Percentiles rank a stretch among this genome's conserved stretches.
Conservation (phyloP, 257 asterid genomes). For the Parsonsia alboflavescens region DNA sequence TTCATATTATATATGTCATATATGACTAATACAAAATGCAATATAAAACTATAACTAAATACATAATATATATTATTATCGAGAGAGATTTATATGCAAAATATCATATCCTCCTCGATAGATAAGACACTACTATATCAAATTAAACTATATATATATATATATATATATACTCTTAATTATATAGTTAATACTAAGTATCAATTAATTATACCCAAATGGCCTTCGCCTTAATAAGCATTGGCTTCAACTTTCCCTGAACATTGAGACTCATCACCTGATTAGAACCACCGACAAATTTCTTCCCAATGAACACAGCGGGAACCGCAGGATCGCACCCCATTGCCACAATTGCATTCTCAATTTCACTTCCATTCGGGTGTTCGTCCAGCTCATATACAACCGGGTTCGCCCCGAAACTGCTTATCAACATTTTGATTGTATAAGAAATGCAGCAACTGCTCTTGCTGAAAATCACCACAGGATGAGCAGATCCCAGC, state of each 20-base stretch:
- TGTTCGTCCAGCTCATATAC: constrained; percentile 43
- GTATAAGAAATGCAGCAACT: constrained; percentile 57
- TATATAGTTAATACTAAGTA: too few relatives aligned
- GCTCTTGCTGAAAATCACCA: constrained; percentile 58
- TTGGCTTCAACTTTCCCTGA: constrained; percentile 24
- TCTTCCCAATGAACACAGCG: constrained; percentile 52
- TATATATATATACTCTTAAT: background rate
- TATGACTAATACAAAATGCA: too few relatives aligned
- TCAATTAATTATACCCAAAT: constrained; percentile 14
- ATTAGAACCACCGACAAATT: constrained; percentile 56
- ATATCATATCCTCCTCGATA: too few relatives aligned
- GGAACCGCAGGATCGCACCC: constrained; percentile 59
- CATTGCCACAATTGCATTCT: constrained; percentile 36
- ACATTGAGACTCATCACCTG: constrained; percentile 59
- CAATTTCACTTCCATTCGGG: constrained; percentile 39
- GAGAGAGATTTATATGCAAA: too few relatives aligned
- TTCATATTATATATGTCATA: too few relatives aligned
- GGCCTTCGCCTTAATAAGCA: constrained; percentile 25
- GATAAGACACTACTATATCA: too few relatives aligned
- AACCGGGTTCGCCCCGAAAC: constrained; percentile 54
- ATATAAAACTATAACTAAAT: too few relatives aligned
- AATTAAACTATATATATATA: too few relatives aligned
- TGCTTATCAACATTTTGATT: constrained; percentile 32
- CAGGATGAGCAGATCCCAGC: constrained; percentile 41
- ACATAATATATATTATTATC: too few relatives aligned